These are phyloP conservation scores for Sphaceloma murrayae DNA, from an alignment of 2,329 filamentous ascomycete genomes.

Conservation along the genomic window DNA sequence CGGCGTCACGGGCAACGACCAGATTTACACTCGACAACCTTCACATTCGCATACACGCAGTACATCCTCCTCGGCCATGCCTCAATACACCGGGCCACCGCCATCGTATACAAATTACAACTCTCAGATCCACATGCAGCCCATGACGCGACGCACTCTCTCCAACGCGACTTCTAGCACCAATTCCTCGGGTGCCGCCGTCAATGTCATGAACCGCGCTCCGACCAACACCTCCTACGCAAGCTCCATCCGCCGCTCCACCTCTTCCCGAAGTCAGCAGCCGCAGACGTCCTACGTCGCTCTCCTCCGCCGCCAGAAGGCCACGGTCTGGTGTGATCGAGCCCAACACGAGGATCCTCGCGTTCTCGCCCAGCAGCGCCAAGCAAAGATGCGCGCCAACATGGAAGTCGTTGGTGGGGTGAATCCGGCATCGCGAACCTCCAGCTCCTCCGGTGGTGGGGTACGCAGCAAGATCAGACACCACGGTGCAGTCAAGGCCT, in stretches of 20 bases:
- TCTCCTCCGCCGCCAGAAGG: constrained; percentile 92
- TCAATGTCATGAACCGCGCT: constrained; percentile 34
- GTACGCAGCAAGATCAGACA: constrained; percentile 82
- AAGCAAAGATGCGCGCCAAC: constrained; percentile 76
- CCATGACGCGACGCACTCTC: constrained; percentile 45
- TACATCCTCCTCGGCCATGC: constrained; percentile 23
- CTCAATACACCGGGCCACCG: constrained; percentile 26
- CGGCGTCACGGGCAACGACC: constrained; percentile 9
- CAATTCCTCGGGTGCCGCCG: constrained; percentile 42
- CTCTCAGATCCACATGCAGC: constrained; percentile 14
- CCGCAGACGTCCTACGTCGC: constrained; percentile 73
- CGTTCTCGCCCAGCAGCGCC: constrained; percentile 69
- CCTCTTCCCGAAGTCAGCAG: constrained; percentile 57
- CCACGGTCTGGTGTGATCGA: constrained; percentile 95
- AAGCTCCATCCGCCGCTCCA: constrained; percentile 57
- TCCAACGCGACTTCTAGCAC: constrained; percentile 65
- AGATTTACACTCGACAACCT: constrained; percentile 16
- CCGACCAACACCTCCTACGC: constrained; percentile 35
- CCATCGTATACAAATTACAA: constrained; percentile 17
- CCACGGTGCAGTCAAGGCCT: constrained; percentile 68
- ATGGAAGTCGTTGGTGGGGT: constrained; percentile 65
- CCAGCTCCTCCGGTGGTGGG: constrained; percentile 32
- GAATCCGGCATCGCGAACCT: constrained; percentile 29
- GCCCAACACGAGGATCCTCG: constrained; percentile 86
- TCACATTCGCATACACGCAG: constrained; percentile 41